Percentiles rank a stretch among this genome's conserved stretches.
Evolutionary conservation across 2,329 filamentous ascomycete genomes (phyloP).

Genomic region (Hymenoscyphus fraxineus): DNA sequence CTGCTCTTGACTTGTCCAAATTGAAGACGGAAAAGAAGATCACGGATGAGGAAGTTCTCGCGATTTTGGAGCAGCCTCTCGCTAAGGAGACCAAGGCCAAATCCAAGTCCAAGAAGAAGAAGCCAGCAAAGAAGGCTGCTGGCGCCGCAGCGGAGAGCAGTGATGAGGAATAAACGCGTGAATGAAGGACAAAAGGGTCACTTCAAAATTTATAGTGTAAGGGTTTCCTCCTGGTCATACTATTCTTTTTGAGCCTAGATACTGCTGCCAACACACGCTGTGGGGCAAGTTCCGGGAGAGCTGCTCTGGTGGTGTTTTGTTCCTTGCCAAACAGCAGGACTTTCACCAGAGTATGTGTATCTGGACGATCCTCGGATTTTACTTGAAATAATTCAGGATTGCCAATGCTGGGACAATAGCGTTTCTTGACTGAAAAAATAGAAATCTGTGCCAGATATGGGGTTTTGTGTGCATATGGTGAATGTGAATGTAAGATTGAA

Average conservation of each 20-base stretch:
- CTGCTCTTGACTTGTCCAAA: constrained; percentile 72
- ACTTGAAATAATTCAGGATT: constrained; percentile 2
- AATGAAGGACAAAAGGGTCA: background rate
- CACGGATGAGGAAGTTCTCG: constrained; percentile 88
- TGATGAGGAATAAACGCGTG: constrained; percentile 37
- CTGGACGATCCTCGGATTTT: background rate
- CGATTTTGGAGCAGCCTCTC: constrained; percentile 87
- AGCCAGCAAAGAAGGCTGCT: constrained; percentile 41
- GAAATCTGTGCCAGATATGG: constrained; percentile 25
- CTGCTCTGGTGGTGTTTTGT: constrained; percentile 21
- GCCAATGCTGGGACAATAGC: constrained; percentile 16
- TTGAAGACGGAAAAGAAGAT: constrained; percentile 98
- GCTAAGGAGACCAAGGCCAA: constrained; percentile 85
- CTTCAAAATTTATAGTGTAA: background rate
- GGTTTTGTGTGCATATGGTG: background rate
- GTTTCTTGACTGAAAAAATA: constrained; percentile 24
- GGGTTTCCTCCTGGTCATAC: background rate
- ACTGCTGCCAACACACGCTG: constrained; percentile 24
- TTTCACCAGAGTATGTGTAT: background rate
- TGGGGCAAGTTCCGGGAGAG: constrained; percentile 23
- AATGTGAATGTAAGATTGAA: background rate
- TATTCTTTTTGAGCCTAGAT: constrained; percentile 6
- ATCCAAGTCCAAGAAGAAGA: constrained; percentile 74
- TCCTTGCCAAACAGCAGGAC: constrained; percentile 5
- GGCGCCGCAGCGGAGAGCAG: constrained; percentile 33